phyloP scores from a whole-genome alignment of 116 monocot species.

The Posidonia oceanica region DNA sequence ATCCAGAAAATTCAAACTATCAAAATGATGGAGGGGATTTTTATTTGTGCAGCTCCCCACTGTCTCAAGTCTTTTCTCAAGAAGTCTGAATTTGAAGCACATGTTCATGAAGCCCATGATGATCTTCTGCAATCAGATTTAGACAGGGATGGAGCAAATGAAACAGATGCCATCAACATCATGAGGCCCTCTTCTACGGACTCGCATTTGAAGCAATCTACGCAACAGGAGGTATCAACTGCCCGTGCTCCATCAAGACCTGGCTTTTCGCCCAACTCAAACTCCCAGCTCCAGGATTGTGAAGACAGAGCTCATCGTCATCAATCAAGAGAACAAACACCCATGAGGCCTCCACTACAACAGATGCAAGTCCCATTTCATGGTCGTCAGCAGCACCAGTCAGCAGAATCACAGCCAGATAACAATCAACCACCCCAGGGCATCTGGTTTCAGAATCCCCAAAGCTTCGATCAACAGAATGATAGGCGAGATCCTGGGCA shows the following conservation, averaged over 20 bases:
- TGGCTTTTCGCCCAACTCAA: conserved; percentile 19
- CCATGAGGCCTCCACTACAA: conserved; percentile 14
- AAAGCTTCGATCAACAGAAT: conserved; percentile 19
- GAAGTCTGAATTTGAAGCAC: conserved; percentile 56
- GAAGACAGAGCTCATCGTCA: conserved; percentile 18
- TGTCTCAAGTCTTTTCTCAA: conserved; percentile 90
- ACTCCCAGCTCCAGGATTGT: conserved; percentile 19
- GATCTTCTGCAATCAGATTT: conserved; percentile 36
- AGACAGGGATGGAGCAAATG: conserved; percentile 30
- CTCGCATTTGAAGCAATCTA: conserved; percentile 35
- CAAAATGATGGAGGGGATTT: conserved; percentile 90
- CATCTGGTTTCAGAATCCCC: conserved; percentile 38
- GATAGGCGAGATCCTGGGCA: conserved; percentile 30
- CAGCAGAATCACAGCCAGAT: conserved; percentile 27
- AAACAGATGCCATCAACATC: conserved; percentile 26
- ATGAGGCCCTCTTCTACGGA: conserved; percentile 30
- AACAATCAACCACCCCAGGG: conserved; percentile 22
- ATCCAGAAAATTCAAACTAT: conserved; percentile 94
- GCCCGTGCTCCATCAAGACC: conserved; percentile 35
- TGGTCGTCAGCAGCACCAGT: conserved; percentile 15
- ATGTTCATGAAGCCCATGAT: conserved; percentile 56
- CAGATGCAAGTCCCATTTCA: conserved; percentile 4
- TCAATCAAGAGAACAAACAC: conserved; percentile 21
- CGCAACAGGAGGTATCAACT: conserved; percentile 61
- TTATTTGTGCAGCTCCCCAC: conserved; percentile 87